Evolutionary conservation across 805 yeast species (phyloP).

Genomic region (Zygosaccharomyces rouxii): DNA sequence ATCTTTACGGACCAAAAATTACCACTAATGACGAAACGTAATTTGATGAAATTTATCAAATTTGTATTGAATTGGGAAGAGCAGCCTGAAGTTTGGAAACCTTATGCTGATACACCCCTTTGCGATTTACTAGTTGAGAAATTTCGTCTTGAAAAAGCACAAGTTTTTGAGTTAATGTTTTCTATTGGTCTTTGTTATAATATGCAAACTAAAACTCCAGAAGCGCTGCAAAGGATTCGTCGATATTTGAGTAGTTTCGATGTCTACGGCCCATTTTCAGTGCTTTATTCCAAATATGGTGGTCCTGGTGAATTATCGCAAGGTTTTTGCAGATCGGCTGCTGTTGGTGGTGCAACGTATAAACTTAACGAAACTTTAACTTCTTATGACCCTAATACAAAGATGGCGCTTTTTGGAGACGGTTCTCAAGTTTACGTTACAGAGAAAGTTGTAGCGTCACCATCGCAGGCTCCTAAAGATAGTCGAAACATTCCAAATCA

Average conservation of each 20-base stretch:
- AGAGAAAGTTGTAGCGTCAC: slow-evolving; percentile 75
- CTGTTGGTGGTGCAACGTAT: slow-evolving; percentile 95
- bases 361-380: slow-evolving; percentile 66
- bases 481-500: slow-evolving; percentile 41
- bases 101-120: slow-evolving; percentile 54
- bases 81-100: slow-evolving; percentile 52
- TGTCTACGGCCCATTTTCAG: slow-evolving; percentile 93
- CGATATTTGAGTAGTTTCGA: slow-evolving; percentile 81
- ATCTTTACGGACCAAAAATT: slow-evolving; percentile 86
- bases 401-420: slow-evolving; percentile 69
- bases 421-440: slow-evolving; percentile 69
- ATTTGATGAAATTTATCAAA: slow-evolving; percentile 81
- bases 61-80: slow-evolving; percentile 71
- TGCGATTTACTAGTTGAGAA: slow-evolving; percentile 53
- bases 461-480: slow-evolving; percentile 54
- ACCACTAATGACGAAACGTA: slow-evolving; percentile 69
- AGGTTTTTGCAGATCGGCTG: slow-evolving; percentile 96
- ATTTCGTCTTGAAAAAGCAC: slow-evolving; percentile 69
- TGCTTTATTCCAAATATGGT: slow-evolving; percentile 85
- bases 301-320: slow-evolving; percentile 95
- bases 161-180: slow-evolving; percentile 75
- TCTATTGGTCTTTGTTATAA: slow-evolving; percentile 78
- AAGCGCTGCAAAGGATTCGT: slow-evolving; percentile 75
- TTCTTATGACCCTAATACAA: slow-evolving; percentile 60
- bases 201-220: slow-evolving; percentile 57